Evolutionary conservation across 2,329 filamentous ascomycete genomes (phyloP), one percentile per base, ranked within the genome.

Genomic region (Reticulascus tulasneorum): DNA sequence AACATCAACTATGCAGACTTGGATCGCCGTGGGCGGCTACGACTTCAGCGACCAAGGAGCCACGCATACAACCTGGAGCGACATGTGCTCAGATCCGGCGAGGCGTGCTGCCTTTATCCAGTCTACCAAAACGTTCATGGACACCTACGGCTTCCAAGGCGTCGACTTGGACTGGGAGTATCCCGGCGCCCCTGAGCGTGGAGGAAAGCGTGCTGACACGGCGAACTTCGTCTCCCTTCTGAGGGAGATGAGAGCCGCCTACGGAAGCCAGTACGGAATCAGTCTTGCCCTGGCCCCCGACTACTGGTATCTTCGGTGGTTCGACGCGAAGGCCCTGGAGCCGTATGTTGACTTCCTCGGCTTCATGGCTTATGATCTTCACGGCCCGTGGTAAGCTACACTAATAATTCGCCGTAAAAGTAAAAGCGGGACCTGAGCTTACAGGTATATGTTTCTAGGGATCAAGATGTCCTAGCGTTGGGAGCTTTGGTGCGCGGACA

Each of bases 81-180:
- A n/a, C n/a, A n/a, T n/a, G n/a, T n/a, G n/a, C n/a, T n/a, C n/a
- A n/a, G n/a, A n/a, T n/a, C n/a, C n/a, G n/a, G n/a, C n/a, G n/a
- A n/a, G n/a, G n/a, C n/a, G n/a, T n/a, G n/a, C n/a, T n/a, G n/a
- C n/a, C n/a, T n/a, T n/a, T n/a, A n/a, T n/a, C n/a, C n/a, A n/a
- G n/a, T n/a, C n/a, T n/a, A n/a, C n/a, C n/a, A n/a, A n/a, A n/a
- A n/a, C n/a, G n/a, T 71, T 72, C 45, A 54, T 72, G 47, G 22
- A 46, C 2, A 58, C 50, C 7, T 68, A 66, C 44, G 53, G 53
- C 3, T 69, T 72, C 30, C 60, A 66, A 43, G 65, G 65, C 3
- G 51, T 69, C 4, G 66, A 72, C 33, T 46, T 73, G n/a, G 63
- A 72, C 40, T 73, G 66, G 68, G 58, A 64, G 30, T 56, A 62